Conservation (phyloP, 106 monocot species). For the Apostasia ramifera region DNA sequence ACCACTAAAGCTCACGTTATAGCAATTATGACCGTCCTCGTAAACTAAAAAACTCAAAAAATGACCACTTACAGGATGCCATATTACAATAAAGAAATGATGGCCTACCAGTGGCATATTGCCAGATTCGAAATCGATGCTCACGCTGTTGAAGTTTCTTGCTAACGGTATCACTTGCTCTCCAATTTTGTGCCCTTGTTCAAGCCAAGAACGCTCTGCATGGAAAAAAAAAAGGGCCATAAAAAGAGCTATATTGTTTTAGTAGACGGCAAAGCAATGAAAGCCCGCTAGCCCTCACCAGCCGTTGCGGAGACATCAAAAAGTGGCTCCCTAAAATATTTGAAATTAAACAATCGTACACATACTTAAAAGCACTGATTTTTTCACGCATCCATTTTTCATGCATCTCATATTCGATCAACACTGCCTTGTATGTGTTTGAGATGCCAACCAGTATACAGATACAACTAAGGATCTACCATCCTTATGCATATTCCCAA, state of each 20-base stretch:
- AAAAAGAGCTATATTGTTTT: not conserved
- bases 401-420: too few relatives aligned
- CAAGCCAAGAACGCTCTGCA: slow-evolving; percentile 89
- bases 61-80: not conserved
- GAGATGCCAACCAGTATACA: too few relatives aligned
- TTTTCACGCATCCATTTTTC: too few relatives aligned
- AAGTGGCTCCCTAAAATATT: not conserved
- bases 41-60: not conserved
- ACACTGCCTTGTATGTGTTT: too few relatives aligned
- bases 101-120: slow-evolving; percentile 30
- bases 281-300: not conserved
- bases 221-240: slow-evolving; percentile 5
- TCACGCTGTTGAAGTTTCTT: slow-evolving; percentile 69
- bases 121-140: slow-evolving; percentile 60
- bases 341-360: not conserved
- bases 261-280: too few relatives aligned
- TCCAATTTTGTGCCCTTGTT: slow-evolving; percentile 90
- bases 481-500: too few relatives aligned
- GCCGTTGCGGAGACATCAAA: not conserved
- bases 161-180: slow-evolving; percentile 95
- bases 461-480: too few relatives aligned
- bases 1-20: not conserved
- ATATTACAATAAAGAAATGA: not conserved
- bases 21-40: not conserved
- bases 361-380: too few relatives aligned